Evolutionary conservation across 805 yeast species (phyloP), one percentile per base, ranked within the genome.

Genomic region (Tetrapisispora arboricola): DNA sequence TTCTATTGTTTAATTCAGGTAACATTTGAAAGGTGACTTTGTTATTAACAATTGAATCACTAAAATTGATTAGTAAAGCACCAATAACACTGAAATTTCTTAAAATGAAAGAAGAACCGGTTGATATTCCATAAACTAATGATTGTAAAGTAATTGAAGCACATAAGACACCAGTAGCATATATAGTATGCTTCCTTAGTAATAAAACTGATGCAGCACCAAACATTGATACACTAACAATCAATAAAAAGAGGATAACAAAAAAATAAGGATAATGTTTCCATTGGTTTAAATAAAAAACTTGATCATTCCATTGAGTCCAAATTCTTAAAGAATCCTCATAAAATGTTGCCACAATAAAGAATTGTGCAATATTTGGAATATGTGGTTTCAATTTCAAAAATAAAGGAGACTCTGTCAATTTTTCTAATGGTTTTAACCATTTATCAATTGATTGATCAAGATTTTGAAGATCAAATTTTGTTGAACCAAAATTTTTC

Each of bases 1-100:
- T 86, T 84, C 61, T 82, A 70, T 57, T 74, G 63, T 64, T 81
- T 73, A 60, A 80, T 65, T 66, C 70, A 18, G 71, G 71, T 16
- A 66, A 50, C 52, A 67, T 66, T 12, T 68, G 70, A 46, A 58
- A 58, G 71, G 73, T 45, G 70, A 68, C 66, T 82, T 73, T 65
- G 71, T 80, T 65, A 75, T 84, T 77, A 21, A 84, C 88, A 51
- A 88, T 72, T 8, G 90, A 78, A 60, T 90, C 96, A 41, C 90
- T 77, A 44, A 86, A 75, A 6, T 90, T 95, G 54, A 90, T 75
- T 50, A 90, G 66, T 47, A 90, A 72, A 6, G 97, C 97, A 35
- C 98, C 98, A 49, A 86, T 80, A 38, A 90, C 90, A 18, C 94
- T 81, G 49, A 88, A 68, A 60, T 86, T 87, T 66, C 96, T 78